A percentile compares a stretch with the other conserved stretches of the same genome.
Evolutionary conservation across 495 filamentous ascomycete species (phyloP).

Genomic region (Penicillium mononematosum): DNA sequence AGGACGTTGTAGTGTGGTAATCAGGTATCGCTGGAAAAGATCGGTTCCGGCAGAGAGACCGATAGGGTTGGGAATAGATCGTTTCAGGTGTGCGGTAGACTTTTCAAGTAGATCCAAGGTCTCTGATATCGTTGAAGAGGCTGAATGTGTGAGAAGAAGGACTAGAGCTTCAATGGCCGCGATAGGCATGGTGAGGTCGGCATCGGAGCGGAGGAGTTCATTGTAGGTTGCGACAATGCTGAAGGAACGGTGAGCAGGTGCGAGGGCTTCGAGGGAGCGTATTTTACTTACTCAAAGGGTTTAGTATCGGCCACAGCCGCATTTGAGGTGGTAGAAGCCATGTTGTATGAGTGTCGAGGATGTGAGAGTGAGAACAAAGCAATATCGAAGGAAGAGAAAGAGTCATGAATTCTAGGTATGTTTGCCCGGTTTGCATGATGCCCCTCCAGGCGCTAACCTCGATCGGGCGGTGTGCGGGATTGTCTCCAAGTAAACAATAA

Average conservation of each 20-base stretch:
- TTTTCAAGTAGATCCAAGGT: conserved; percentile 79
- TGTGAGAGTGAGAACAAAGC: conserved; percentile 1
- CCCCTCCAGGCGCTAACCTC: conserved; percentile 42
- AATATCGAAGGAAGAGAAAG: conserved; percentile 33
- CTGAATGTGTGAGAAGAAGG: conserved; percentile 70
- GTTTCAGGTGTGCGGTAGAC: conserved; percentile 70
- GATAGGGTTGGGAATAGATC: conserved; percentile 78
- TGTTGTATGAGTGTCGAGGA: conserved; percentile 20
- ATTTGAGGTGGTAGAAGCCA: conserved; percentile 35
- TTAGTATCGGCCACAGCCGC: conserved; percentile 30
- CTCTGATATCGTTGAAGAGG: conserved; percentile 85
- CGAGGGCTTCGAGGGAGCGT: neutral
- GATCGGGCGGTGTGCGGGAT: conserved; percentile 36
- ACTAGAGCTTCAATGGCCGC: conserved; percentile 94
- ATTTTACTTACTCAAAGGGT: conserved; percentile 45
- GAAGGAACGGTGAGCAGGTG: conserved; percentile 19
- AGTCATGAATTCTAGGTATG: conserved; percentile 34
- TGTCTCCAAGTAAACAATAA: conserved; percentile 44
- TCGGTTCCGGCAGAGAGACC: conserved; percentile 89
- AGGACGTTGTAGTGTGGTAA: conserved; percentile 63
- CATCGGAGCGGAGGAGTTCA: conserved; percentile 61
- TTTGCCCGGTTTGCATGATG: conserved; percentile 46
- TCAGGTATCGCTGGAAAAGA: conserved; percentile 90
- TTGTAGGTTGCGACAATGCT: conserved; percentile 61
- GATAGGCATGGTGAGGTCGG: conserved; percentile 89